Evolutionary conservation across 2,329 filamentous ascomycete species (phyloP), one percentile per base, ranked within the genome.

Genomic region (Westerdykella sp.): DNA sequence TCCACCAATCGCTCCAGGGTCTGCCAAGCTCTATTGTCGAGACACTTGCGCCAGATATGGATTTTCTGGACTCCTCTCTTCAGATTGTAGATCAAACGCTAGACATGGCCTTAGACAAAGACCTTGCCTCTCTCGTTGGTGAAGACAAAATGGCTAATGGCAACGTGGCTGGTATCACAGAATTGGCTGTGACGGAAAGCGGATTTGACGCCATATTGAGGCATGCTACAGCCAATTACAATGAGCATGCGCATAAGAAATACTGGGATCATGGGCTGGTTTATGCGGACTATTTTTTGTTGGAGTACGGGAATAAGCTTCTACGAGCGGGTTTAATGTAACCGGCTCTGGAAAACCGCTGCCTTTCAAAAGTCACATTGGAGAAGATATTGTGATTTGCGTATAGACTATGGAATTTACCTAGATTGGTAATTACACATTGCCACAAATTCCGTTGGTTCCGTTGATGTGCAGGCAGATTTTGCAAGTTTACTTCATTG

Each of bases 221-320:
- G 11, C 69, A 73, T 40, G 67, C 71, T 4, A 75, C 72, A 1
- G 71, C 72, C 10, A 74, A 74, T 42, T 71, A 73, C 48, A 72
- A 70, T 37, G 62, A 71, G 45, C 68, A 69, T 55, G 71, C 71
- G 9, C 70, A 70, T 18, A 61, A 66, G 37, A 62, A 66, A 28
- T 73, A 71, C 56, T 65, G 66, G 5, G 60, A 75, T 41, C 72
- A 74, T 53, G 72, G 72, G 1, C 46, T 76, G 15, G 72, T 75
- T 0, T 75, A 75, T 51, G 73, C 73, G 0, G 73, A 75, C 45
- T 75, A 75, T 49, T 75, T 66, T 43, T 66, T 75, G 25, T 44
- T 75, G 12, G 57, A 73, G 25, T 64, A 72, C 30, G 72, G 73
- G 6, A 76, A 75, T 41, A 66, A 69, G 37, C 48, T 76, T n/a